Evolutionary conservation across 192 early-diverging fungal genomes (phyloP).

Genomic region (Haplosporangium gracile): DNA sequence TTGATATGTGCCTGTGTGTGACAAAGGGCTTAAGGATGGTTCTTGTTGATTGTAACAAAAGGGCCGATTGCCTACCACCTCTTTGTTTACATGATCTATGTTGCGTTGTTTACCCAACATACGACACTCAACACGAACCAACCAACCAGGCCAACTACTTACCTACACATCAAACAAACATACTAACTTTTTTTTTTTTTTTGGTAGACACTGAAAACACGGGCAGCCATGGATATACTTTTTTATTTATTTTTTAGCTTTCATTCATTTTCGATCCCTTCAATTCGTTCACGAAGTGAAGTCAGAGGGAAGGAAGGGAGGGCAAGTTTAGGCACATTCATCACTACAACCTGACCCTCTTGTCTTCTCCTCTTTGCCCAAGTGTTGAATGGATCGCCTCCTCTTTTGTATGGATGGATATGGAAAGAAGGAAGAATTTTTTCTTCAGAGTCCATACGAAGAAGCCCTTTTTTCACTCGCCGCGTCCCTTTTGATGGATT

Average conservation of each 20-base stretch:
- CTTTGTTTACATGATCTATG: background rate
- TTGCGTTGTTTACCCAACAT: background rate
- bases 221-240: conserved; percentile 6
- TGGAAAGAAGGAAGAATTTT: conserved; percentile 3
- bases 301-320: background rate
- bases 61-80: background rate
- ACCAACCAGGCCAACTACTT: background rate
- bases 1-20: background rate
- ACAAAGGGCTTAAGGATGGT: background rate
- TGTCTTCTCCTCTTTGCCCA: background rate
- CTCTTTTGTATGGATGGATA: background rate
- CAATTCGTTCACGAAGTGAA: background rate
- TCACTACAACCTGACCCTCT: background rate
- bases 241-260: too few relatives aligned
- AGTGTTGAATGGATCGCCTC: background rate
- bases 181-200: background rate
- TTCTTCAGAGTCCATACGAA: background rate
- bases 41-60: background rate
- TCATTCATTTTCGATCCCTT: background rate
- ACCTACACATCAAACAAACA: background rate
- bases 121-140: background rate
- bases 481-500: background rate
- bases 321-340: background rate
- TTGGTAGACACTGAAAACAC: conserved; percentile 9
- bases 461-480: conserved; percentile 2